These are phyloP conservation scores for Geosmithia putterillii DNA, from an alignment of 2,329 filamentous ascomycete genomes.

Conservation along the genomic window DNA sequence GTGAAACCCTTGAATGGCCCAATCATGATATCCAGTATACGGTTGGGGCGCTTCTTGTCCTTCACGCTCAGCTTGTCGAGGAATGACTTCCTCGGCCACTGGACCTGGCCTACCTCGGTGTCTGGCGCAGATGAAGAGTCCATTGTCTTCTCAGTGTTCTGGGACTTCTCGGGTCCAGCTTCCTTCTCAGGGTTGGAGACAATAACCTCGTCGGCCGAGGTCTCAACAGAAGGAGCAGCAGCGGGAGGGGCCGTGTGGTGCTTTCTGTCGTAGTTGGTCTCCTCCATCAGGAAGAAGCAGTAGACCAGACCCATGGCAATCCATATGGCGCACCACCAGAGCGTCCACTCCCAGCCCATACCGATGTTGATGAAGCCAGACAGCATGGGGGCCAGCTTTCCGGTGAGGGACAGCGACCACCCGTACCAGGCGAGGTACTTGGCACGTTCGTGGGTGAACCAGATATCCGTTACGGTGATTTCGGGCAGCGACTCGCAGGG, in stretches of 20 bases:
- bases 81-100: constrained; percentile 5
- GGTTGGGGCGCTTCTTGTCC: neutral
- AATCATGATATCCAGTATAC: neutral
- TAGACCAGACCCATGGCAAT: constrained; percentile 20
- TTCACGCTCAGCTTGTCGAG: neutral
- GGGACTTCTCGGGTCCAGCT: neutral
- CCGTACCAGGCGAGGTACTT: constrained; percentile 30
- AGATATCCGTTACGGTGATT: constrained; percentile 15
- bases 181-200: neutral
- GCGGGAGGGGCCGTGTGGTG: constrained; percentile 6
- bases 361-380: constrained; percentile 6
- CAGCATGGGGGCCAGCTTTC: constrained; percentile 2
- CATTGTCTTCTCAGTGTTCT: constrained; percentile 6
- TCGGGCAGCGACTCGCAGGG: constrained; percentile 16
- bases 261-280: constrained; percentile 33
- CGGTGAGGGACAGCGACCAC: constrained; percentile 14
- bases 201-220: neutral
- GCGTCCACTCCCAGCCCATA: constrained; percentile 13
- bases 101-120: neutral
- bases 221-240: neutral
- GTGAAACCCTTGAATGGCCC: constrained; percentile 12
- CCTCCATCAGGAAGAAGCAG: constrained; percentile 45
- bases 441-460: constrained; percentile 27
- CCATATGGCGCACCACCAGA: constrained; percentile 27
- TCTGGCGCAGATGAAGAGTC: constrained; percentile 5